Base-by-base conservation (phyloP, 108 stramenopile genomes). In the Asterionellopsis glacialis region DNA sequence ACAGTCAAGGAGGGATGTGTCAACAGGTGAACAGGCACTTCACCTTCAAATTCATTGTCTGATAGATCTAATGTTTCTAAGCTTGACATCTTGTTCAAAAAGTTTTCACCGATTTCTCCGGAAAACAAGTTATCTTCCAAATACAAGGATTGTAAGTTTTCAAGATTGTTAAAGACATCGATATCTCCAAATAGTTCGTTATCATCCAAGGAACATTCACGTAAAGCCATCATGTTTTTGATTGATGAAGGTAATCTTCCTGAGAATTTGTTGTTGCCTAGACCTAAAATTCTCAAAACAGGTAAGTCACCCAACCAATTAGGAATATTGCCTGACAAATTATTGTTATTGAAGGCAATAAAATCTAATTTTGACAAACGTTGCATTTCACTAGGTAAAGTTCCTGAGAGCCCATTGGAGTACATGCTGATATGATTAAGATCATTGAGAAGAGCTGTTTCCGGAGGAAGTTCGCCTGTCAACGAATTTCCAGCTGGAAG, bases 191-290 rank as follows among this genome's bases (percentile, higher is more conserved):
- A 4, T 5, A 48, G 9, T 21, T 16, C 6, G 21, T 48, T 48
- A 19, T 48, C 47, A 19, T 48, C 47, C 47, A 48, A 21, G 16
- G 47, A 16, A 16, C 16, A 48, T 48, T 48, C 47, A 48, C 4
- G 4, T 5, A 90, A 45, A 21, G 69, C 47, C 27, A 40, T 24
- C 16, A 81, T 70, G 13, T 63, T 55, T 14, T 57, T 61, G 49
- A 90, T n/a, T 14, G 45, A 44, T 24, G 52, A 43, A 7, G 72
- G 72, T 18, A 78, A 73, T 4, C 68, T 12, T 47, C 77, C 77
- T 14, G 68, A 58, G 0, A 48, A 48, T 2, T 1, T 5, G 9
- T 48, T 48, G 9, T 48, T 21, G 6, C 47, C 47, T 48, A 48
- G 9, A 21, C 19, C 47, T 16, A 48, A 9, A 21, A 48, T 19